These are phyloP conservation scores for Bruguiera sexangula DNA, from an alignment of 345 rosid genomes.

Conservation along the genomic window DNA sequence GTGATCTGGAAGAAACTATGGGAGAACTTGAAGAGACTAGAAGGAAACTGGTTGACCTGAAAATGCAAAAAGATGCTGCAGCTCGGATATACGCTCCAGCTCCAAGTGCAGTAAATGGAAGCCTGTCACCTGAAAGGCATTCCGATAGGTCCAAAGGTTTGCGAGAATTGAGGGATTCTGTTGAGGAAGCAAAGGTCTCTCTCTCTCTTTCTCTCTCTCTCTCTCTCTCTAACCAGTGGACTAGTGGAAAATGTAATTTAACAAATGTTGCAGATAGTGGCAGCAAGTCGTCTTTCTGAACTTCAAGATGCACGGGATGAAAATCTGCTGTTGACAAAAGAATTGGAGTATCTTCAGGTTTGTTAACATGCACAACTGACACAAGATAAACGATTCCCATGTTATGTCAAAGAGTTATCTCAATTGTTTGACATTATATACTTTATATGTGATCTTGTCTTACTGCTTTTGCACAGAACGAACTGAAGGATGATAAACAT, in stretches of 20 bases:
- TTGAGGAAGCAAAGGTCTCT: constrained; percentile 72
- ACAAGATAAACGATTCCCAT: constrained; percentile 9
- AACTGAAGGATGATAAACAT: constrained; percentile 76
- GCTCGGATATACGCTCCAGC: constrained; percentile 47
- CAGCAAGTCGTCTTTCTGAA: constrained; percentile 78
- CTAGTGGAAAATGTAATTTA: constrained; percentile 20
- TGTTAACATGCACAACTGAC: constrained; percentile 18
- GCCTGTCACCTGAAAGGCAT: constrained; percentile 71
- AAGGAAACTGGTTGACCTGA: constrained; percentile 72
- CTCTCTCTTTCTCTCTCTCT: constrained; percentile 4
- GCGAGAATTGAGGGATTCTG: constrained; percentile 70
- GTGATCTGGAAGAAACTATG: constrained; percentile 83
- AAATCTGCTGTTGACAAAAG: constrained; percentile 59
- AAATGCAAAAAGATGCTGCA: constrained; percentile 82
- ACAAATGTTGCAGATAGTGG: constrained; percentile 57
- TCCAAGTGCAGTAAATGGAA: constrained; percentile 63
- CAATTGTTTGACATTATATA: background rate
- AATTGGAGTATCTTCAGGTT: constrained; percentile 79
- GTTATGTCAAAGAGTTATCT: constrained; percentile 12
- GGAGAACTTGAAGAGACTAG: constrained; percentile 87
- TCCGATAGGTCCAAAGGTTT: constrained; percentile 56
- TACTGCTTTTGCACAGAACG: constrained; percentile 46
- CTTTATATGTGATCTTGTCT: constrained; percentile 17
- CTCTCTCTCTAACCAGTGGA: constrained; percentile 13
- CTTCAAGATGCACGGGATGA: constrained; percentile 69